phyloP scores from a whole-genome alignment of 1,284 basidiomycete genomes.

The Leccinum subspadiceum region DNA sequence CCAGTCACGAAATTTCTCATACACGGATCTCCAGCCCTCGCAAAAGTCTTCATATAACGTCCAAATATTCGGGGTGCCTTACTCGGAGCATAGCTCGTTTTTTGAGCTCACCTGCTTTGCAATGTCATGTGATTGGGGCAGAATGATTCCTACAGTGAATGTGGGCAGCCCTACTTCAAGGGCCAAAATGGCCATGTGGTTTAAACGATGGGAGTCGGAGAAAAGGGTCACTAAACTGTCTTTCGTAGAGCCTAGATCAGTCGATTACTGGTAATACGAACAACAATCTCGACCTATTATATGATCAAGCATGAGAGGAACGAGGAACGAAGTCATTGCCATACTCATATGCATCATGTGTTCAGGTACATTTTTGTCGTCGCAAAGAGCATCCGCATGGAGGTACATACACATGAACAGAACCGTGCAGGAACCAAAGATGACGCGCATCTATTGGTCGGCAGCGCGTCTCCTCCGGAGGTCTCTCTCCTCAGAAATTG shows the following conservation, averaged over 20 bases:
- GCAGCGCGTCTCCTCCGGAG: constrained; percentile 70
- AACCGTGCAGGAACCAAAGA: constrained; percentile 25
- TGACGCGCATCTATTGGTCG: constrained; percentile 47
- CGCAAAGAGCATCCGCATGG: constrained; percentile 14
- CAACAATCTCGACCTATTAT: too few species aligned
- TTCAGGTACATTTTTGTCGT: constrained; percentile 25
- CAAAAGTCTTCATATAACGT: constrained; percentile 68
- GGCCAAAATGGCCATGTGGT: constrained; percentile 84
- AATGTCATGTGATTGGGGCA: constrained; percentile 75
- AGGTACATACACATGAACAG: constrained; percentile 23
- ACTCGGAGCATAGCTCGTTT: constrained; percentile 95
- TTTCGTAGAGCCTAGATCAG: constrained; percentile 59
- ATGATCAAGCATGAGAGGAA: neutral
- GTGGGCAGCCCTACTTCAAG: constrained; percentile 79
- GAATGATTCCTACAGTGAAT: constrained; percentile 96
- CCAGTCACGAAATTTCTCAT: constrained; percentile 65
- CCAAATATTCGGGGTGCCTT: constrained; percentile 88
- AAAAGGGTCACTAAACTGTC: constrained; percentile 52
- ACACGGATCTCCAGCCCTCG: constrained; percentile 66
- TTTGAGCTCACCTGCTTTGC: constrained; percentile 94
- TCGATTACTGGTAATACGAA: constrained; percentile 63
- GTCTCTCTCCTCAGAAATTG: constrained; percentile 85
- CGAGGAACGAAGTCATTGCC: neutral
- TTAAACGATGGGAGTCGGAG: constrained; percentile 84
- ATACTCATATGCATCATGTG: constrained; percentile 18